Percentiles rank a stretch among this genome's conserved stretches.
Conservation (phyloP, 352 stramenopile genomes). For the Pythium aquatile region DNA sequence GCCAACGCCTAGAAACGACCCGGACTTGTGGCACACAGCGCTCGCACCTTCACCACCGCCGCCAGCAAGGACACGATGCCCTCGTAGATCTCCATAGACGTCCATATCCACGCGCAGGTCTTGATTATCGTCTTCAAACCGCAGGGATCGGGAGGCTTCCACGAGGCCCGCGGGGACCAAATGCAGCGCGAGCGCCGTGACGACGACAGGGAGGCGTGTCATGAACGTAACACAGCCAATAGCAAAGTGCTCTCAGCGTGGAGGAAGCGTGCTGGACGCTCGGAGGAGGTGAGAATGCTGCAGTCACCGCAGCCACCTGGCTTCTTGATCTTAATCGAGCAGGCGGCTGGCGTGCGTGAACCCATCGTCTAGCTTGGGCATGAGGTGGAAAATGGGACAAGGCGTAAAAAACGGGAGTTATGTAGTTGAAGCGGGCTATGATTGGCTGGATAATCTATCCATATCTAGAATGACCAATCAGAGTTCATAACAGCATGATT, state of each 20-base stretch:
- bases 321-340: slow-evolving; percentile 8
- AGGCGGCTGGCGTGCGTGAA: slow-evolving; percentile 1
- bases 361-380: not conserved
- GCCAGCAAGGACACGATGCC: not conserved
- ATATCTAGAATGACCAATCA: not conserved
- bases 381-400: not conserved
- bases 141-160: not conserved
- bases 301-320: not conserved
- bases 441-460: not conserved
- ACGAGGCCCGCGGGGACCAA: not conserved
- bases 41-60: not conserved
- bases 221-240: not conserved
- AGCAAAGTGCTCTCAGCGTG: not conserved
- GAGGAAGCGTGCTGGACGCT: not conserved
- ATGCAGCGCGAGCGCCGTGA: not conserved
- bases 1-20: slow-evolving; percentile 77
- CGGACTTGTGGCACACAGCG: slow-evolving; percentile 41
- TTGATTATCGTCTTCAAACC: not conserved
- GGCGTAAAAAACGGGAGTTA: not conserved
- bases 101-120: not conserved
- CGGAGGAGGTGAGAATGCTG: not conserved
- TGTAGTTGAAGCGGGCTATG: not conserved
- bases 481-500: not conserved
- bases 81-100: not conserved
- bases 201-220: not conserved